Evolutionary conservation across 1,139 yeast species (phyloP), one percentile per base, ranked within the genome.

Genomic region (Geotrichum carabidarum): DNA sequence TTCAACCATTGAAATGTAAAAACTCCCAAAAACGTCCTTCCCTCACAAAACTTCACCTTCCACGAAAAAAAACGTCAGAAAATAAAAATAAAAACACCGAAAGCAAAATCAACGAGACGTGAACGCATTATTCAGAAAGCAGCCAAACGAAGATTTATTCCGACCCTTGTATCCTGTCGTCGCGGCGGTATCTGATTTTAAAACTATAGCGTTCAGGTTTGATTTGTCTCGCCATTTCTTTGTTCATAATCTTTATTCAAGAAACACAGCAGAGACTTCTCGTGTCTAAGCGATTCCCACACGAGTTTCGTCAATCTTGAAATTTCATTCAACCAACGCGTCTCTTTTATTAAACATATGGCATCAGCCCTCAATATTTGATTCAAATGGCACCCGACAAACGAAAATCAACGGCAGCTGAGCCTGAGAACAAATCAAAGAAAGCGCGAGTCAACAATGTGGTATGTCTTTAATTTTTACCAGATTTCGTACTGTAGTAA

Each of bases 311-410:
- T 22, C 27, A 22, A 22, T 22, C 27, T 22, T 22, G 27, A 22
- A 22, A 22, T 22, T 22, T 22, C 27, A 5, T 22, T 5, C 27
- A 22, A 22, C 27, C 27, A 5, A 22, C 27, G 27, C 27, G 27
- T 22, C 27, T 22, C 3, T 22, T 22, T 22, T 22, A 5, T 22
- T 22, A 22, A 22, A 22, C 27, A 3, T 22, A 22, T 22, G 27
- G 27, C 27, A 22, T 22, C 27, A 22, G 27, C 27, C 27, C 4
- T 22, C 27, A 22, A 22, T 22, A 22, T 3, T 22, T 22, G 27
- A 22, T 22, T 8, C 15, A 17, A 42, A 42, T 42, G 44, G 44
- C 44, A n/a, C 44, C 44, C 17, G 44, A 42, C 34, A 42, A 42
- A 27, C 44, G 44, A 22, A 42, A 42, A 40, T 12, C 12, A 15